A percentile compares a stretch with the other conserved stretches of the same genome.
Conservation (phyloP, 768 basidiomycete genomes). For the Lentinula edodes region DNA sequence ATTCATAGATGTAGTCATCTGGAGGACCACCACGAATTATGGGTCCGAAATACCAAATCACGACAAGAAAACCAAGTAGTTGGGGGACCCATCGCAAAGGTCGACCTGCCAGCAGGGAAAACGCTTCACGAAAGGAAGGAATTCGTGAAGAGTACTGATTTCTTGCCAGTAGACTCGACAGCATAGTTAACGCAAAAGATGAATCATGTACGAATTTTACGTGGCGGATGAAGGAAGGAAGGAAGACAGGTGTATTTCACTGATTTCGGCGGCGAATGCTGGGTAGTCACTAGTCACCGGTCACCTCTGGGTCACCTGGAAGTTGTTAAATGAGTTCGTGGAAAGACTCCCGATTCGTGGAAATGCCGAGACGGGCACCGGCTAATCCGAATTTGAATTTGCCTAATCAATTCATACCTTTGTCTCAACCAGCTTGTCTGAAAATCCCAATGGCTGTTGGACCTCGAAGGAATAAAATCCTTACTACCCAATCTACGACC, state of each 20-base stretch:
- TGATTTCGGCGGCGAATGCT: no score
- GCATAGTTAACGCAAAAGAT: not conserved
- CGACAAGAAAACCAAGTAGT: not conserved
- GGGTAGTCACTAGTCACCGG: no score
- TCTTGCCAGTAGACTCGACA: not conserved
- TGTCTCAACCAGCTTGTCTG: not conserved
- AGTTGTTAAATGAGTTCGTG: no score
- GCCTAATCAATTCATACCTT: not conserved
- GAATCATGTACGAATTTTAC: not conserved
- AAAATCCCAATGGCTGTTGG: not conserved
- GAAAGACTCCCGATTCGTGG: no score
- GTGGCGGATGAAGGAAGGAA: no score
- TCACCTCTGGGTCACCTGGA: no score
- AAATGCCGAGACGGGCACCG: no score
- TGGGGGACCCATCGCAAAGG: constrained; percentile 6
- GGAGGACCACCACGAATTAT: not conserved
- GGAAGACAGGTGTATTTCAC: no score
- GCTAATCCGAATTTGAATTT: not conserved
- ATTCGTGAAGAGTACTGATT: not conserved
- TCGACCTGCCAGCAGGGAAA: constrained; percentile 4
- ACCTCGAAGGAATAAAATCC: not conserved
- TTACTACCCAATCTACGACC: constrained; percentile 2
- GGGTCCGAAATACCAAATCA: constrained; percentile 6
- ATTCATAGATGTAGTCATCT: not conserved
- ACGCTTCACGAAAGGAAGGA: not conserved